Base-by-base conservation (phyloP, 495 filamentous ascomycete species). In the Hypoxylon intermedium region DNA sequence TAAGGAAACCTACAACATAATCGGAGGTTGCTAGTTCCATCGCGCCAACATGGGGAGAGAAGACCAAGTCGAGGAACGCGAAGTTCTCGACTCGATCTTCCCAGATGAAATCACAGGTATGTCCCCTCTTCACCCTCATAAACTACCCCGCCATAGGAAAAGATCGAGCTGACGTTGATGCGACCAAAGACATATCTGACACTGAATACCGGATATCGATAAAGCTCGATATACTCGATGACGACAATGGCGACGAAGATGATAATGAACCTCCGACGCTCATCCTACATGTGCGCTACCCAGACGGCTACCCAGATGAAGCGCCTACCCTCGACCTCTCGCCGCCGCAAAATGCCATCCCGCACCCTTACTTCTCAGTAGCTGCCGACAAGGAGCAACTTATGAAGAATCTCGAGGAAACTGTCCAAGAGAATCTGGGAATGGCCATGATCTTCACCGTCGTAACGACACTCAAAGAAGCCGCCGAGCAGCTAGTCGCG, bases 391-490 rank as follows among this genome's bases (percentile, higher is more conserved):
- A 88, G 60, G 80, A 81, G 33, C 72, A 72, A 36, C 82, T 99
- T 1, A 83, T 97, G 9, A 75, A 83, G 38, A 78, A 83, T 2
- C 79, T 98, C 12, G 69, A 85, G 36, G 79, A 83, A 2, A 87
- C 85, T 0, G 87, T 97, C 24, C 84, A 89, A 56, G 94, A 98
- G 73, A 98, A 92, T 57, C 71, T 98, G 30, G 94, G 94, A 24
- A 97, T 96, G 85, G 89, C 91, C n/a, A 99, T 99, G 94, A 81
- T 99, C 0, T 99, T 97, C 75, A 91, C 93, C 0, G 77, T 99
- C 13, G 86, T 92, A 24, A 89, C 87, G 33, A 85, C 89, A 2
- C 74, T 99, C 49, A 98, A 97, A 68, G 94, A 99, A 53, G 79
- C 80, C 30, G 91, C 91, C 4, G 94, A 99, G 76, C 78, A 83